A percentile compares a stretch with the other conserved stretches of the same genome.
phyloP scores from a whole-genome alignment of 2,329 filamentous ascomycete species.

The Pseudogymnoascus sp. region DNA sequence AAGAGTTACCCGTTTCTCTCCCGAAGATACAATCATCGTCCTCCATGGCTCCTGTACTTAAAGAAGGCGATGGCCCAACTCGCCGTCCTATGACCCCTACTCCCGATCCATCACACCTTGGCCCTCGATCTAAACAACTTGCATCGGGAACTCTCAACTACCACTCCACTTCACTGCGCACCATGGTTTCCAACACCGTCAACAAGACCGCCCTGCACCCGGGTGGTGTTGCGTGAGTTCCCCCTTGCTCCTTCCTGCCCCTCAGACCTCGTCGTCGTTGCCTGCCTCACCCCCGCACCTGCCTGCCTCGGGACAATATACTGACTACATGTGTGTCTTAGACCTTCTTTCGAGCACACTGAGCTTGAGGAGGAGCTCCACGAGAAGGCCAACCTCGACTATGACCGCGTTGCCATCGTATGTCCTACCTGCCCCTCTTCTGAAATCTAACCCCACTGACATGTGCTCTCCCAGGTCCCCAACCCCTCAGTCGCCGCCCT shows the following conservation, averaged over 20 bases:
- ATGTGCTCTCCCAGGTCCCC: slow-evolving; percentile 47
- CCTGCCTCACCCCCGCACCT: neutral
- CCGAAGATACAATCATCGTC: neutral
- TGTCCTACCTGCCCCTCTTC: slow-evolving; percentile 29
- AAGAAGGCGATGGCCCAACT: slow-evolving; percentile 9
- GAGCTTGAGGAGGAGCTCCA: slow-evolving; percentile 97
- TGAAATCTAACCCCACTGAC: slow-evolving; percentile 11
- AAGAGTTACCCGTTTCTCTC: neutral
- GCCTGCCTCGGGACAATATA: neutral
- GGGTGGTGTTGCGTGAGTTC: slow-evolving; percentile 26
- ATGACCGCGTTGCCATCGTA: slow-evolving; percentile 96
- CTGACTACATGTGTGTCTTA: slow-evolving; percentile 31
- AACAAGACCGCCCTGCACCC: slow-evolving; percentile 22
- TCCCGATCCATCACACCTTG: slow-evolving; percentile 22
- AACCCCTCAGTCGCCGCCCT: slow-evolving; percentile 89
- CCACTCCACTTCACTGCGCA: slow-evolving; percentile 25
- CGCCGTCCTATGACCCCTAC: slow-evolving; percentile 20
- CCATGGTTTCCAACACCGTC: slow-evolving; percentile 25
- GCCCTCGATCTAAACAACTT: slow-evolving; percentile 18
- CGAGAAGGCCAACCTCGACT: slow-evolving; percentile 97
- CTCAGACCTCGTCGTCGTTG: neutral
- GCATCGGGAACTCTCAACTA: slow-evolving; percentile 21
- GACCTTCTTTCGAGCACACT: slow-evolving; percentile 80
- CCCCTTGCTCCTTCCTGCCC: neutral
- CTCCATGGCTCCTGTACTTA: neutral